Base-by-base conservation (phyloP, 129 eudicot species). In the Helichrysum umbraculigerum region DNA sequence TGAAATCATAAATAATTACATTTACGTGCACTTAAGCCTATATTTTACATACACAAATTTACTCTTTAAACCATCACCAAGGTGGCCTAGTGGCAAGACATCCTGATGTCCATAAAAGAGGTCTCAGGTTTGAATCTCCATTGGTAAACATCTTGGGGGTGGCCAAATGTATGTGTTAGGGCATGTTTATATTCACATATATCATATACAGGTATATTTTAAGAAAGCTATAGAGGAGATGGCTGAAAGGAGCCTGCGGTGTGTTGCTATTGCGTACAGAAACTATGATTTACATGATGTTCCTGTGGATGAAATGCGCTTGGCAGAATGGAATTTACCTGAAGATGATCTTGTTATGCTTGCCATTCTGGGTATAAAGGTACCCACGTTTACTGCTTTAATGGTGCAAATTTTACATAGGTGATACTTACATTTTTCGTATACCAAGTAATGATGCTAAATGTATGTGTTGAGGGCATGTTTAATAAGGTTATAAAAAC, bases 321-420 rank as follows among this genome's bases (percentile, higher is more conserved):
- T 83, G 50, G 81, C 86, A 8, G 79, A 85, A 51, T 93, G 98
- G 98, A 67, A 16, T 61, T 75, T 93, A 77, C 98, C 98, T 32
- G 98, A 93, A 71, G 86, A 93, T 75, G 82, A 87, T 73, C 96
- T 93, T 75, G 79, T 90, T 75, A 72, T 93, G 85, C 85, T 93
- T 71, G 91, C 88, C 28, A 88, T 93, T 82, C 88, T 93, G 78
- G 98, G 98, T 64, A 90, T 93, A 79, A 90, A 90, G 97, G 98
- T 93, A 81, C 74, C 21, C 21, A 44, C 35, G 33, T 62, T 65
- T 32, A 66, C 56, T 66, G 21, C 56, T 32, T 51, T 32, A 66
- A 22, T 33, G 51, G 4, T 34, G 21, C 39, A 56, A 25, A 9
- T 56, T 62, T 75, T 75, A 9, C 44, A 65, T 11, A 20, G 54